These are phyloP conservation scores for Nicotiana tomentosiformis DNA, from an alignment of 257 asterid species.

Conservation along the genomic window DNA sequence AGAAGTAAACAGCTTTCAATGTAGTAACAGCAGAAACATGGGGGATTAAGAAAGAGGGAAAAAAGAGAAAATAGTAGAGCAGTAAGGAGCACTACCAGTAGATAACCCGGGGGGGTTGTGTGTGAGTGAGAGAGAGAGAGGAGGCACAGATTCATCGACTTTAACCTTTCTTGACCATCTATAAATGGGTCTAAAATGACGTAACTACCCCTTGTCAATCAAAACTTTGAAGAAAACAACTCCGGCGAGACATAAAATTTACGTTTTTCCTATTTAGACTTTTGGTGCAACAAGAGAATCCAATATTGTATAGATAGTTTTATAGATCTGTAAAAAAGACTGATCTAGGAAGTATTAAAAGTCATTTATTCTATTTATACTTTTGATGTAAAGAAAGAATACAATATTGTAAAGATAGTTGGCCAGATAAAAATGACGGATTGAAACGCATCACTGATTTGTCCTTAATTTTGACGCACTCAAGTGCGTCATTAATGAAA, in stretches of 20 bases:
- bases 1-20: neutral
- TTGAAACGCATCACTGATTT: neutral
- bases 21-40: neutral
- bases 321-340: neutral
- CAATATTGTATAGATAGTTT: neutral
- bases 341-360: neutral
- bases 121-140: neutral
- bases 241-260: neutral
- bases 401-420: neutral
- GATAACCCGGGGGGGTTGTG: neutral
- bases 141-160: neutral
- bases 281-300: neutral
- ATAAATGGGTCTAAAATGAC: neutral
- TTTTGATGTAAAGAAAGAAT: neutral
- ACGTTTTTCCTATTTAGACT: neutral
- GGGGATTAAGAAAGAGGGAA: no score
- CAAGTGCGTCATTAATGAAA: neutral
- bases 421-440: neutral
- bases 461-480: neutral
- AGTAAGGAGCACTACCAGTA: neutral
- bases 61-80: neutral
- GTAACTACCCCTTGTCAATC: neutral
- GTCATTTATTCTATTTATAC: neutral
- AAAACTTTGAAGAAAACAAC: neutral
- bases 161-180: neutral